These are phyloP conservation scores for Acacia acuminata DNA, from an alignment of 306 rosid species.

Conservation along the genomic window DNA sequence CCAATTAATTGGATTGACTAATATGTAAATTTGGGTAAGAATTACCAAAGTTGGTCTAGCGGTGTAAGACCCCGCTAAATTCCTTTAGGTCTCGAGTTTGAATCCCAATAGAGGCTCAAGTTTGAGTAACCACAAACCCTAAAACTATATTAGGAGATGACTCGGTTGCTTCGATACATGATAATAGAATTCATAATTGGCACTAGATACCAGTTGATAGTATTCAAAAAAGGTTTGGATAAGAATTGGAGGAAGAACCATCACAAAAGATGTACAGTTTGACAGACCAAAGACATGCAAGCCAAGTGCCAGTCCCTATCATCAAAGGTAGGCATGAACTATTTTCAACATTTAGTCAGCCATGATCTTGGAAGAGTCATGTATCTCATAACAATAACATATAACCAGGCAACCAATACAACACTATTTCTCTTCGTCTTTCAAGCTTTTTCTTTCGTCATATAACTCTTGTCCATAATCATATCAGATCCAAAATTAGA, in stretches of 20 bases:
- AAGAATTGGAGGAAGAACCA: background rate
- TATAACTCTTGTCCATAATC: background rate
- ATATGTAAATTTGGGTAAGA: background rate
- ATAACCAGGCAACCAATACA: background rate
- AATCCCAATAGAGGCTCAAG: too few species aligned
- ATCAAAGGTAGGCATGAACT: slow-evolving; percentile 11
- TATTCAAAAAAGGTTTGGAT: background rate
- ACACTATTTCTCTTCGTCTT: background rate
- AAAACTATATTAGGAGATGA: too few species aligned
- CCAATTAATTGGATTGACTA: background rate
- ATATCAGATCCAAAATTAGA: background rate
- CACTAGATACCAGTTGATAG: too few species aligned
- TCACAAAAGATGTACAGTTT: background rate
- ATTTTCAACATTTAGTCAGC: background rate
- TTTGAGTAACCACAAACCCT: too few species aligned
- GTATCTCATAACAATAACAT: slow-evolving; percentile 13
- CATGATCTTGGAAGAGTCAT: background rate
- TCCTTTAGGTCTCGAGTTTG: too few species aligned
- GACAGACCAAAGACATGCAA: background rate
- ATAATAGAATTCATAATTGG: too few species aligned
- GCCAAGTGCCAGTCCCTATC: slow-evolving; percentile 13
- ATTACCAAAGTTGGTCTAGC: background rate
- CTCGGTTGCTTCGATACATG: too few species aligned
- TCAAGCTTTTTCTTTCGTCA: background rate
- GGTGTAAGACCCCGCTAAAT: fast-evolving